A percentile compares a stretch with the other conserved stretches of the same genome.
These are phyloP conservation scores for Panicum miliaceum DNA, from an alignment of 176 grass and related monocot species.

Conservation along the genomic window DNA sequence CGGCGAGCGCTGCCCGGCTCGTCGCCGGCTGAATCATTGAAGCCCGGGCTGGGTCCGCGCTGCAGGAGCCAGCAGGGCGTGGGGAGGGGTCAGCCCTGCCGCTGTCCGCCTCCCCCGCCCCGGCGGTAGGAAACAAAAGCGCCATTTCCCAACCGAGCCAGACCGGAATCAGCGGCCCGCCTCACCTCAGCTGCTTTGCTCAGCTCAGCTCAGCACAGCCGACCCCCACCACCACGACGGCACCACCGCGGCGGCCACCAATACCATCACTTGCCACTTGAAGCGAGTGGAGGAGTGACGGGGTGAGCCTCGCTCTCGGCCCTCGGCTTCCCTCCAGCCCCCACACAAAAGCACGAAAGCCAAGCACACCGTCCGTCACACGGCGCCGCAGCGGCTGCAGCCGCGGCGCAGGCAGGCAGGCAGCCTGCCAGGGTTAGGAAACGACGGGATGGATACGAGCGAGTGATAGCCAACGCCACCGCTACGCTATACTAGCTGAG, in stretches of 20 bases:
- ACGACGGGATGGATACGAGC: conserved; percentile 12
- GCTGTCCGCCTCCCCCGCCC: neutral
- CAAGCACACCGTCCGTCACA: neutral
- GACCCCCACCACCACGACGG: conserved; percentile 6
- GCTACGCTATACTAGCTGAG: neutral
- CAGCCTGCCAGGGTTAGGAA: neutral
- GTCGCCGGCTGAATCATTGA: conserved; percentile 6
- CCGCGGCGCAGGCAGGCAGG: neutral
- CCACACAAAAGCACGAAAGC: conserved; percentile 27
- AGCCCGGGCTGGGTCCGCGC: neutral
- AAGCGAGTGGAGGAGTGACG: neutral
- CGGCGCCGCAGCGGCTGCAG: neutral
- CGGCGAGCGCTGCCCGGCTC: no score
- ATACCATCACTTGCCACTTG: neutral
- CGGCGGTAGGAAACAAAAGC: conserved; percentile 7
- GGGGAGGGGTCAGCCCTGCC: conserved; percentile 19
- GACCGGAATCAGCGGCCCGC: neutral
- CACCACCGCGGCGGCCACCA: neutral
- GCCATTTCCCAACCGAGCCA: conserved; percentile 1
- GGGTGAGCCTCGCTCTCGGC: neutral
- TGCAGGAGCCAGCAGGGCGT: neutral
- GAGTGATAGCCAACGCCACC: neutral
- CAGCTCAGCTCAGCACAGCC: neutral
- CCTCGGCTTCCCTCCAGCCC: neutral
- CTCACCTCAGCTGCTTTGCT: neutral